Base-by-base conservation (phyloP, 164 flowering plant species). In the Vitis cinerea region DNA sequence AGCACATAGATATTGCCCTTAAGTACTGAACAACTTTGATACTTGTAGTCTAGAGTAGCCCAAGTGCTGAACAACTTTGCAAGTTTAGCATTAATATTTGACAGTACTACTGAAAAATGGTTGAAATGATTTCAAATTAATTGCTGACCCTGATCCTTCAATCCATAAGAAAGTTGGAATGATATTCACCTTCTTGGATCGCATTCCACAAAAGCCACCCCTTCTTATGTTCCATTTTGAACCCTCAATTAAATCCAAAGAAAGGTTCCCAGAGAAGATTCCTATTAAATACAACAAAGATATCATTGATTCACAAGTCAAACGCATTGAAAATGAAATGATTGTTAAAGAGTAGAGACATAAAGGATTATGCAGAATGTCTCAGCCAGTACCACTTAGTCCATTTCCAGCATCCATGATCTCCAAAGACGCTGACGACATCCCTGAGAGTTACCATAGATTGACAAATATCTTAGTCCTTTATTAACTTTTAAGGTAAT, bases 131-230 rank as follows among this genome's bases (percentile, higher is more conserved):
- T 23, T 23, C 27, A 23, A 23, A 23, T 23, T 23, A 23, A 23
- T 23, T 37, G 44, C 44, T 23, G 44, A 37, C 44, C 4, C 44
- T 6, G 44, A 37, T 37, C 44, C 44, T 37, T 37, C 7, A 0
- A 3, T 37, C 44, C 44, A 37, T 53, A 53, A 60, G 53, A 51
- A 10, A 12, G 3, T 29, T 61, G 48, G 63, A 57, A n/a, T 10
- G 53, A 0, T 30, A 14, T 63, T 80, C 58, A 93, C 99, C 97
- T 88, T 93, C 79, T 86, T 93, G 10, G 97, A 91, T 44, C 97
- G 83, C 97, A 95, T 93, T 66, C 99, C 98, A 84, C 99, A 95
- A 67, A 95, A 95, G 71, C 99, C 99, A 75, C 98, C 79, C 50
- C 99, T 82, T 56, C 72, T 81, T 7, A 95, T 90, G 59, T 82